Evolutionary conservation across 169 alveolate genomes (phyloP), one percentile per base, ranked within the genome.

Genomic region (Eimeria praecox): DNA sequence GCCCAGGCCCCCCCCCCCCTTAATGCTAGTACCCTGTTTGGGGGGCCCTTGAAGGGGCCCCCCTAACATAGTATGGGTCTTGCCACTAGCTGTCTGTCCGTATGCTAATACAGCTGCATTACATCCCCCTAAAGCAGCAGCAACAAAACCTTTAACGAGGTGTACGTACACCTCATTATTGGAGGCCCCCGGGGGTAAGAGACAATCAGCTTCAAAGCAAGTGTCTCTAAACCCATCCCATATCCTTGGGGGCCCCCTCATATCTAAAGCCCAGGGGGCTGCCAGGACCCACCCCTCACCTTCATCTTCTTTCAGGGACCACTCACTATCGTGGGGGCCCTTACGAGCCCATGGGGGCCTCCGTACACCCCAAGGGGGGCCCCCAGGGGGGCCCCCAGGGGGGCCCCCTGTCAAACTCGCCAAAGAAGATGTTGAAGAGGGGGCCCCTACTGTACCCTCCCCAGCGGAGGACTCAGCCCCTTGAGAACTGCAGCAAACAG

Each of bases 21-120:
- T 30, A 18, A 20, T 33, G 46, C 30, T n/a, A 10, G 8, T 8
- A 8, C 54, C 99, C 99, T 75, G 98, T n/a, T n/a, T 96, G 24
- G 90, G 92, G 30, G 96, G 98, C 97, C 98, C 46, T 98, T 99
- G 92, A 75, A 90, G 66, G 30, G 97, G 98, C n/a, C 96, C 97
- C 6, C 99, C 99, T 35, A 99, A 98, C 99, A 99, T 99, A 52
- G 99, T 99, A 97, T 98, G 98, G 52, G 99, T 99, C 97, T 99
- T 99, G 14, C 99, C 99, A 5, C 99, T 98, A 5, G 99, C 99
- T 0, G 99, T 99, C 33, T 99, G 99, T 49, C 99, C 99, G 97
- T 99, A 99, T 9, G 99, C 99, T 94, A 99, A 98, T 1, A 98
- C 98, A 0, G 99, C 98, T 10, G 99, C 99, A 90, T 98, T 98